Conservation (phyloP, 768 basidiomycete genomes). For the Dentipellis fragilis region DNA sequence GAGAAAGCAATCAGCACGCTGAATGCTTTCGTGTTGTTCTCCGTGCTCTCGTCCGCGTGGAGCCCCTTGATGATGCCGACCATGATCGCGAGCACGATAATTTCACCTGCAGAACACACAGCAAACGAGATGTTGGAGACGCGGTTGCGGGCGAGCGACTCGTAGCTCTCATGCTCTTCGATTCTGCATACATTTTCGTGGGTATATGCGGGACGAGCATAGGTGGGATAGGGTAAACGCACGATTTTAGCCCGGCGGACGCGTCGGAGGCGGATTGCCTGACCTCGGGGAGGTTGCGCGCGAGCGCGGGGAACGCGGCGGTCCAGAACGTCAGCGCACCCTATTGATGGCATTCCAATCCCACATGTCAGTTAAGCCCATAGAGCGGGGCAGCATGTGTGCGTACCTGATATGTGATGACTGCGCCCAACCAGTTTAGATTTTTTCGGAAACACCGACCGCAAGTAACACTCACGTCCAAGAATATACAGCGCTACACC, state of each 20-base stretch:
- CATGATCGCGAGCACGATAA: conserved; percentile 61
- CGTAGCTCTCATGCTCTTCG: conserved; percentile 41
- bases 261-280: conserved; percentile 35
- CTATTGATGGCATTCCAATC: conserved; percentile 20
- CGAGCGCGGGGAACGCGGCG: conserved; percentile 71
- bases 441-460: background rate
- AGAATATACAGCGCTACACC: conserved; percentile 55
- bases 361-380: background rate
- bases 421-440: conserved; percentile 19
- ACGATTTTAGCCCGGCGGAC: conserved; percentile 38
- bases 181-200: conserved; percentile 17
- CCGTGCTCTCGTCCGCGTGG: conserved; percentile 46
- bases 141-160: conserved; percentile 60
- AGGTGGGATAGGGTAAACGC: conserved; percentile 4
- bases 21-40: conserved; percentile 69
- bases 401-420: conserved; percentile 61
- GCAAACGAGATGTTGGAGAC: conserved; percentile 71
- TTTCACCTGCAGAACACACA: conserved; percentile 59
- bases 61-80: conserved; percentile 65
- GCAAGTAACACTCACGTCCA: conserved; percentile 36
- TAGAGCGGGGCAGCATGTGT: background rate
- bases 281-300: conserved; percentile 62
- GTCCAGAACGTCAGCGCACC: conserved; percentile 75
- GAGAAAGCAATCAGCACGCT: conserved; percentile 72
- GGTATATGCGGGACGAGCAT: background rate